Percentiles rank a stretch among this genome's conserved stretches.
These are phyloP conservation scores for Aureoboletus auriporus DNA, from an alignment of 768 basidiomycete species.

Conservation along the genomic window DNA sequence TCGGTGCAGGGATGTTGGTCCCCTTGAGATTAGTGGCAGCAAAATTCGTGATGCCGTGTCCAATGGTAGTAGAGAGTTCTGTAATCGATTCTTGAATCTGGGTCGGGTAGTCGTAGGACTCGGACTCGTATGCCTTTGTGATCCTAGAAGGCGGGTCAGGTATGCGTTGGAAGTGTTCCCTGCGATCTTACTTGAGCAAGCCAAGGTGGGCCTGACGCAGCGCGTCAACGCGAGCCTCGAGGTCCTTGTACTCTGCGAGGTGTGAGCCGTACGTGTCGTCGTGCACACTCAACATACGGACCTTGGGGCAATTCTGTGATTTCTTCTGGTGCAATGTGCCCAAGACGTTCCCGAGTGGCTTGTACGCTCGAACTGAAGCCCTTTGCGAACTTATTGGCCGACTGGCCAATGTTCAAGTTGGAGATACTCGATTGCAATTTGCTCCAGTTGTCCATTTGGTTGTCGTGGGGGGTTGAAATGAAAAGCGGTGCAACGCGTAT, in stretches of 20 bases:
- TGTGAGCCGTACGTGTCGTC: background rate
- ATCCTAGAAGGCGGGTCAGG: constrained; percentile 45
- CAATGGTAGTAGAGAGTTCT: constrained; percentile 68
- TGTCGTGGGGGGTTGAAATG: constrained; percentile 4
- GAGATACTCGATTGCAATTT: constrained; percentile 62
- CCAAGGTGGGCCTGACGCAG: constrained; percentile 72
- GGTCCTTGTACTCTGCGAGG: constrained; percentile 87
- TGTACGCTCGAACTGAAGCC: constrained; percentile 80
- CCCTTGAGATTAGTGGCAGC: constrained; percentile 87
- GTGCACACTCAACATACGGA: constrained; percentile 24
- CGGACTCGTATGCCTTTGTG: constrained; percentile 82
- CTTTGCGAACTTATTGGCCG: constrained; percentile 72
- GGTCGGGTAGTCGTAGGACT: constrained; percentile 86
- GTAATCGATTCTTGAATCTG: constrained; percentile 81
- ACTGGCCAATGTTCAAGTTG: constrained; percentile 67
- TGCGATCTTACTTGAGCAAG: constrained; percentile 64
- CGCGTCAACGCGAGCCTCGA: constrained; percentile 93
- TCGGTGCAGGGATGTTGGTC: constrained; percentile 77
- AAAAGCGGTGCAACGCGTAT: constrained; percentile 31
- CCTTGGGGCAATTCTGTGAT: constrained; percentile 94
- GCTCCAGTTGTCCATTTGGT: constrained; percentile 51
- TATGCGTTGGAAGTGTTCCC: background rate
- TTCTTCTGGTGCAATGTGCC: constrained; percentile 87
- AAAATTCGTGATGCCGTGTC: constrained; percentile 74
- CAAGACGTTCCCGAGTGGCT: constrained; percentile 83